A percentile compares a stretch with the other conserved stretches of the same genome.
These are phyloP conservation scores for Pyrus communis DNA, from an alignment of 306 rosid species.

Conservation along the genomic window DNA sequence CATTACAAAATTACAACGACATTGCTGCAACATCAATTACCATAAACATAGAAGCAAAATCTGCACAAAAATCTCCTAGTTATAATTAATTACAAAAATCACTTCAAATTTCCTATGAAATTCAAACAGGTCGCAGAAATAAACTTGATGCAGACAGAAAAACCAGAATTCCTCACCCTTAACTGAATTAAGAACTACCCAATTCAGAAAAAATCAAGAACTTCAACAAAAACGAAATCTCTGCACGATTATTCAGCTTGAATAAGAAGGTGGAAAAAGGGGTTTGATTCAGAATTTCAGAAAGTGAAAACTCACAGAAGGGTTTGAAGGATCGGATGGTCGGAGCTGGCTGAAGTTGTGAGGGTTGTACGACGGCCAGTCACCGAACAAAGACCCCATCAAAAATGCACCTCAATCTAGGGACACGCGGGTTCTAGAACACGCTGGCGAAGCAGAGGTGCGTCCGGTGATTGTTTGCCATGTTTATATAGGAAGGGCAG, in stretches of 20 bases:
- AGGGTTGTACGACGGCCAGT: slow-evolving; percentile 86
- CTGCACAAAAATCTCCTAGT: not conserved
- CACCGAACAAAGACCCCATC: slow-evolving; percentile 80
- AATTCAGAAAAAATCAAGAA: slow-evolving; percentile 10
- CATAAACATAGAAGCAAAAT: not conserved
- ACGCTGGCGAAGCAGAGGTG: not conserved
- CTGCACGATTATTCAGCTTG: slow-evolving; percentile 1
- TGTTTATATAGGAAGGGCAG: not conserved
- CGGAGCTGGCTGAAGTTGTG: slow-evolving; percentile 94
- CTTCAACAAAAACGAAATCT: slow-evolving; percentile 3
- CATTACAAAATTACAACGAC: not conserved
- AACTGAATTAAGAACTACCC: not conserved
- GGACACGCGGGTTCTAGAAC: slow-evolving; percentile 6
- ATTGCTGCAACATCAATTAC: slow-evolving; percentile 9
- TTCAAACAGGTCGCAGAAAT: not conserved
- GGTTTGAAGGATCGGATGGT: slow-evolving; percentile 75
- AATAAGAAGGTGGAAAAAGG: slow-evolving; percentile 8
- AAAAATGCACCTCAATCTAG: slow-evolving; percentile 18
- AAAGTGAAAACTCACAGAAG: slow-evolving; percentile 57
- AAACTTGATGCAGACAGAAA: not conserved
- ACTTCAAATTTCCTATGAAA: not conserved
- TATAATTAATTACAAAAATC: not conserved
- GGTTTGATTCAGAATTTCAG: not conserved
- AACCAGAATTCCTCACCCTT: slow-evolving; percentile 7
- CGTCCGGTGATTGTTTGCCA: not conserved